Conservation (phyloP, 2,329 filamentous ascomycete genomes). For the Phaeosphaeriaceae sp. region DNA sequence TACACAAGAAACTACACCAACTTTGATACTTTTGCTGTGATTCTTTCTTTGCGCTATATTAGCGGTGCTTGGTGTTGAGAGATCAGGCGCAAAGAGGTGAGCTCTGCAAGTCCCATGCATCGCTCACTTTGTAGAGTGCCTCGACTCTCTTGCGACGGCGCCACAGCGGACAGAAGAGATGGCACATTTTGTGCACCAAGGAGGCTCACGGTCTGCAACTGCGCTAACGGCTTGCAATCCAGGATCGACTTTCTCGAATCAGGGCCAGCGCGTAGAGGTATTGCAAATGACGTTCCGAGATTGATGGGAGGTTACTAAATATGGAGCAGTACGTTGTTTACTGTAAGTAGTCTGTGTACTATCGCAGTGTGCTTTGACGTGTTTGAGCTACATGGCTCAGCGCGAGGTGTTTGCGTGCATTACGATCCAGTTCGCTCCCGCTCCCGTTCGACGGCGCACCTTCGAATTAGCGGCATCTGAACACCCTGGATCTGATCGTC, state of each 20-base stretch:
- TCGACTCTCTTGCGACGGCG: no score
- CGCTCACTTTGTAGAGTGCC: no score
- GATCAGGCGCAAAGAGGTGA: neutral
- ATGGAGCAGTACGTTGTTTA: neutral
- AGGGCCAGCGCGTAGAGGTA: neutral
- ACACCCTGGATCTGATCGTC: conserved; percentile 39
- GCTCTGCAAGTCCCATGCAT: neutral
- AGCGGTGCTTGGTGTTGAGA: neutral
- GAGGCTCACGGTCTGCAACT: neutral
- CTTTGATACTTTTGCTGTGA: neutral
- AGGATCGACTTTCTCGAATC: conserved; percentile 16
- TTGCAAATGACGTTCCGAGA: neutral
- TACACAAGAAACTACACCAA: neutral
- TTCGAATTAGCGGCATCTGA: conserved; percentile 32
- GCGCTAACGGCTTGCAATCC: neutral
- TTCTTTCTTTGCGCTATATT: no score
- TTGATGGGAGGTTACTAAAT: neutral
- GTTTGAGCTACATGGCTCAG: conserved; percentile 8
- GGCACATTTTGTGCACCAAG: neutral
- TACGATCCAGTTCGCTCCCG: conserved; percentile 37
- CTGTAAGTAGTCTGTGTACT: no score
- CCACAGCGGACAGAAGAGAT: no score
- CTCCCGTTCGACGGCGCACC: conserved; percentile 39
- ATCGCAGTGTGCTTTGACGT: no score
- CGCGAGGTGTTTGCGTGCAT: conserved; percentile 18